Conservation (phyloP, 1,284 basidiomycete genomes). For the Sporisorium graminicola region DNA sequence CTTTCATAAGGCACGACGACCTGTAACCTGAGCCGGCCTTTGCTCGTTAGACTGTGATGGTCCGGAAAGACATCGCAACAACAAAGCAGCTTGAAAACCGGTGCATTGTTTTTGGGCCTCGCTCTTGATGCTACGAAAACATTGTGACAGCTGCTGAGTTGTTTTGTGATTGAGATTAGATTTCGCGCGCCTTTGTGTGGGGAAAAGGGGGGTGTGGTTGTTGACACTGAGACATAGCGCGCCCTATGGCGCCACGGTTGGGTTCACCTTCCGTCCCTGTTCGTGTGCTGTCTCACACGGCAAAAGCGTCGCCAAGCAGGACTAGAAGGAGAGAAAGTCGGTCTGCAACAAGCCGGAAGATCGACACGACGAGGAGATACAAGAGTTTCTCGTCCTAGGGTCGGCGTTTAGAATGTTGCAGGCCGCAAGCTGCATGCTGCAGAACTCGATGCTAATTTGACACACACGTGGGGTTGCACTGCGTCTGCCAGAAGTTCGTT, state of each 20-base stretch:
- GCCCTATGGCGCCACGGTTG: no score
- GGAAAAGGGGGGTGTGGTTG: no score
- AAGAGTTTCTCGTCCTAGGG: neutral
- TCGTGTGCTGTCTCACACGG: no score
- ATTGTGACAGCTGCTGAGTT: slow-evolving; percentile 3
- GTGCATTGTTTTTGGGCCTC: neutral
- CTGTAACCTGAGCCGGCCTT: neutral
- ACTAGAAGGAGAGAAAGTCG: neutral
- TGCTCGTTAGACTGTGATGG: neutral
- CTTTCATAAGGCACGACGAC: neutral
- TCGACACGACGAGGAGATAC: neutral
- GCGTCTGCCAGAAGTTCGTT: neutral
- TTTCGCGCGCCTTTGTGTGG: slow-evolving; percentile 3
- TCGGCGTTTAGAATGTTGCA: neutral
- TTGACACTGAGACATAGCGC: slow-evolving; percentile 8
- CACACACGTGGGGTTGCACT: slow-evolving; percentile 3
- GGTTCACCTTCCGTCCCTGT: neutral
- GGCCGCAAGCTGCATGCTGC: slow-evolving; percentile 2
- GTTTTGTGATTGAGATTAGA: no score
- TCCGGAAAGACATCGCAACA: neutral
- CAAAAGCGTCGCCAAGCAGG: neutral
- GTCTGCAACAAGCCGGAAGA: neutral
- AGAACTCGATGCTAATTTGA: slow-evolving; percentile 1
- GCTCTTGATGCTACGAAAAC: neutral
- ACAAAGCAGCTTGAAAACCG: neutral